Base-by-base conservation (phyloP, 1,284 basidiomycete species). In the Malassezia arunalokei region DNA sequence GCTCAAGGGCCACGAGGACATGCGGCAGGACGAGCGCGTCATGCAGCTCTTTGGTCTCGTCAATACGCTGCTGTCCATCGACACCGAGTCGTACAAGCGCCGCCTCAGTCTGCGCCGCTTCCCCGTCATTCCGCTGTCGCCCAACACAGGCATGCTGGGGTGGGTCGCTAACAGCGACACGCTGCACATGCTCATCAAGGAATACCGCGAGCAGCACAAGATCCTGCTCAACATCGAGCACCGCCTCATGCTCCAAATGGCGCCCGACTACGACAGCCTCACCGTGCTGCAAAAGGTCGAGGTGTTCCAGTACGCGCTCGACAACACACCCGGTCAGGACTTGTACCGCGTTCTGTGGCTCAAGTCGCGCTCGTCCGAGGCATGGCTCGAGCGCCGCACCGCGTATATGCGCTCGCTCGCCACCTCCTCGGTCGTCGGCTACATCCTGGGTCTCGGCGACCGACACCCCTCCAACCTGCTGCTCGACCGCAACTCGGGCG, bases 1-100 rank as follows among this genome's bases (percentile, higher is more conserved):
- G 45, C 79, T 99, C 57, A 99, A 99, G 79, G 92, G 90, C 81
- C 92, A 96, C 75, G 94, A 98, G 76, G 94, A 99, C 77, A 78
- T 98, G 60, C 88, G 94, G 47, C 94, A 98, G 76, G 94, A 99
- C 74, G 94, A 99, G 73, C 82, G 94, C 57, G 94, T 98, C 56
- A 98, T 98, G 94, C 94, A 99, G 74, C 79, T 98, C 9, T 98
- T 98, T 75, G 87, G 92, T 53, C 81, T 98, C 47, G 87, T 98
- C 73, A 98, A 99, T 75, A 95, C 88, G 1, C 77, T 98, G 0
- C 81, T 99, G 15, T 85, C 86, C 12, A 84, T 88, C 40, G 92
- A 99, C 71, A 86, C 89, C 20, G 83, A 88, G 71, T 89, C 86
- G 71, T 96, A 95, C 80, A 95, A 95, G 78, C 81, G 94, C 29